Evolutionary conservation across 2,329 filamentous ascomycete genomes (phyloP).

Genomic region (Stemphylium lycopersici): DNA sequence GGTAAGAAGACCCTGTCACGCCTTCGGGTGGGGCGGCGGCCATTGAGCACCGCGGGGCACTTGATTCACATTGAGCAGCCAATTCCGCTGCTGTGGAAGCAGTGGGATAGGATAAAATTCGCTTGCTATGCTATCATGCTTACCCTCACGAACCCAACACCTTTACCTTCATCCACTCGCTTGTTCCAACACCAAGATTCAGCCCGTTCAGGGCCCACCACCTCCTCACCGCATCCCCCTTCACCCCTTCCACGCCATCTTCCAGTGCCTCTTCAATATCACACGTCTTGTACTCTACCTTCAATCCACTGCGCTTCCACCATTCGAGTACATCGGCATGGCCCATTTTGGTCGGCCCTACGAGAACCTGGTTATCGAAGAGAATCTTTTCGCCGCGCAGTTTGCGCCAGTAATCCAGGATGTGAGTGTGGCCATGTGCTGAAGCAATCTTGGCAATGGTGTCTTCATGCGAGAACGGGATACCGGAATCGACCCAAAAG

Average conservation of each 20-base stretch:
- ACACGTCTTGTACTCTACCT: slow-evolving; percentile 91
- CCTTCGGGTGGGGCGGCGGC: slow-evolving; percentile 7
- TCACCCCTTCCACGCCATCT: slow-evolving; percentile 73
- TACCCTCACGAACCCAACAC: slow-evolving; percentile 57
- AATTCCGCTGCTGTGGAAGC: slow-evolving; percentile 1
- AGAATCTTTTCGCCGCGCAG: slow-evolving; percentile 77
- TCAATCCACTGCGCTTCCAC: slow-evolving; percentile 81
- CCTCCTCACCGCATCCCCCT: slow-evolving; percentile 73
- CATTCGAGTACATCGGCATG: slow-evolving; percentile 86
- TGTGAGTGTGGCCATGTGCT: slow-evolving; percentile 80
- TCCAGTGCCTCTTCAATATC: slow-evolving; percentile 95
- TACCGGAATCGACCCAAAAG: slow-evolving; percentile 86
- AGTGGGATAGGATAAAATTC: neutral
- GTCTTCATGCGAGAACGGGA: slow-evolving; percentile 80
- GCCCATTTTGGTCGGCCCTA: slow-evolving; percentile 85
- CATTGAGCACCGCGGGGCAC: slow-evolving; percentile 3
- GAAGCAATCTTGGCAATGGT: slow-evolving; percentile 83
- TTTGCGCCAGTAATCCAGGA: slow-evolving; percentile 82
- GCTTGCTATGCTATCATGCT: slow-evolving; percentile 1
- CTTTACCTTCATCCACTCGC: slow-evolving; percentile 87
- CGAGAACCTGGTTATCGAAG: slow-evolving; percentile 82
- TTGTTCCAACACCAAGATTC: slow-evolving; percentile 80
- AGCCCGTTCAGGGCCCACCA: slow-evolving; percentile 91
- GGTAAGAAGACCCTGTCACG: slow-evolving; percentile 23
- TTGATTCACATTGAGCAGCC: slow-evolving; percentile 7